Percentiles rank a stretch among this genome's conserved stretches.
phyloP scores from a whole-genome alignment of 352 stramenopile genomes.

The Pythium phragmiticola region DNA sequence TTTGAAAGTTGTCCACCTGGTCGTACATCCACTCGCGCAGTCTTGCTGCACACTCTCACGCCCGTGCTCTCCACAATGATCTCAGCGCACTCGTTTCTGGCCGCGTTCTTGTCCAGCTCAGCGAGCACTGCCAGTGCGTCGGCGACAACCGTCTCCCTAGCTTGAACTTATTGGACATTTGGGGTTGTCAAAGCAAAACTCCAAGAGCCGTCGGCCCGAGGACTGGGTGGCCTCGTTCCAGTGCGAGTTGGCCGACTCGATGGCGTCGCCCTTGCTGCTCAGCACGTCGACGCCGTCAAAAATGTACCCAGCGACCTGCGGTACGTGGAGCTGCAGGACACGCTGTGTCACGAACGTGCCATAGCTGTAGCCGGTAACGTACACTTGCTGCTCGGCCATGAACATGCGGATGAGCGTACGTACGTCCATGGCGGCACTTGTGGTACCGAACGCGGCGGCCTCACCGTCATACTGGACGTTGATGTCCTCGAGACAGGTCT shows the following conservation, averaged over 20 bases:
- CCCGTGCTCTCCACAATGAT: too few species aligned
- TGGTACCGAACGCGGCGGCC: conserved; percentile 37
- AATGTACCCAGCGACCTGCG: conserved; percentile 22
- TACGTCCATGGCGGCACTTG: conserved; percentile 41
- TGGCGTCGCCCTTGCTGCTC: conserved; percentile 3
- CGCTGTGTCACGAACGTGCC: conserved; percentile 25
- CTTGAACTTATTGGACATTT: conserved; percentile 14
- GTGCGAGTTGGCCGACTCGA: conserved; percentile 17
- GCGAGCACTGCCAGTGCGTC: conserved; percentile 11
- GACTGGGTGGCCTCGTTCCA: conserved; percentile 20
- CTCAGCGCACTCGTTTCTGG: not conserved
- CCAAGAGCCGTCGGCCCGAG: conserved; percentile 10
- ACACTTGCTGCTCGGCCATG: conserved; percentile 18
- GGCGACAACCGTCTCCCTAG: conserved; percentile 13
- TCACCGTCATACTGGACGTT: conserved; percentile 35
- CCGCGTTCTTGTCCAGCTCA: conserved; percentile 8
- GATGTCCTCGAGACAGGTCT: conserved; percentile 34
- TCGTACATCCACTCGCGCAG: not conserved
- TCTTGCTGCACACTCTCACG: not conserved
- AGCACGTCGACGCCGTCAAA: conserved; percentile 27
- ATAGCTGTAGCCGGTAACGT: conserved; percentile 36
- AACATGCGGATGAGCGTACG: conserved; percentile 28
- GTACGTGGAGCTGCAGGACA: conserved; percentile 24
- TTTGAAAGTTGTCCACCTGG: too few species aligned
- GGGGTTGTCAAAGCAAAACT: conserved; percentile 21